Evolutionary conservation across 306 rosid genomes (phyloP).

Genomic region (Quercus robur): DNA sequence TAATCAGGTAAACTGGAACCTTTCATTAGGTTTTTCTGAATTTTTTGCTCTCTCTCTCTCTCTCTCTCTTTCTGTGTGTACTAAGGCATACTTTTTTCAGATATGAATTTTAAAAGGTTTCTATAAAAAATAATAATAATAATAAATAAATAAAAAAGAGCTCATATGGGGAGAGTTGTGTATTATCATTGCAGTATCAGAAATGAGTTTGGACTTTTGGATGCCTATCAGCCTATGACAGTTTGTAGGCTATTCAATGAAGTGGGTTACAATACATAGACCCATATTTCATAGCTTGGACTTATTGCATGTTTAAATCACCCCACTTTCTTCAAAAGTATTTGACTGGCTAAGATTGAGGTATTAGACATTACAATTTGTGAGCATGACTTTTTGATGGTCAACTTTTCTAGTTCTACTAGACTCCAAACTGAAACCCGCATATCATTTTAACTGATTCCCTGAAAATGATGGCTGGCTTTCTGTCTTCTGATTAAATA

Average conservation of each 20-base stretch:
- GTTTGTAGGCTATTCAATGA: background rate
- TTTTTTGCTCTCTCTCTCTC: background rate
- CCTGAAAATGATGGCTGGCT: background rate
- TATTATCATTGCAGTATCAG: background rate
- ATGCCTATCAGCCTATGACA: background rate
- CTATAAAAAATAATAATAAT: background rate
- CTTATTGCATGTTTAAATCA: background rate
- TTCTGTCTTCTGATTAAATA: background rate
- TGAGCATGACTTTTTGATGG: background rate
- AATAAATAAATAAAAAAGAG: background rate
- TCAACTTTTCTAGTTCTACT: background rate
- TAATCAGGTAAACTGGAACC: conserved; percentile 65
- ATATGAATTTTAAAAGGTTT: background rate
- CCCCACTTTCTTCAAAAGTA: background rate
- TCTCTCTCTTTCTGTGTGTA: background rate
- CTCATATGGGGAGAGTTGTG: background rate
- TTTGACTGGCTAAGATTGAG: background rate
- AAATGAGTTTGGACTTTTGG: background rate
- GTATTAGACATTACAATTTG: background rate
- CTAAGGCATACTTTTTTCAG: background rate
- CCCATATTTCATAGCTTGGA: background rate
- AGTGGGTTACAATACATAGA: background rate
- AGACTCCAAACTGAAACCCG: background rate
- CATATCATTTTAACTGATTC: background rate
- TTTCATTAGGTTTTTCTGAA: background rate